These are phyloP conservation scores for Microbotryum silenes-acaulis DNA, from an alignment of 1,284 basidiomycete species.

Conservation along the genomic window DNA sequence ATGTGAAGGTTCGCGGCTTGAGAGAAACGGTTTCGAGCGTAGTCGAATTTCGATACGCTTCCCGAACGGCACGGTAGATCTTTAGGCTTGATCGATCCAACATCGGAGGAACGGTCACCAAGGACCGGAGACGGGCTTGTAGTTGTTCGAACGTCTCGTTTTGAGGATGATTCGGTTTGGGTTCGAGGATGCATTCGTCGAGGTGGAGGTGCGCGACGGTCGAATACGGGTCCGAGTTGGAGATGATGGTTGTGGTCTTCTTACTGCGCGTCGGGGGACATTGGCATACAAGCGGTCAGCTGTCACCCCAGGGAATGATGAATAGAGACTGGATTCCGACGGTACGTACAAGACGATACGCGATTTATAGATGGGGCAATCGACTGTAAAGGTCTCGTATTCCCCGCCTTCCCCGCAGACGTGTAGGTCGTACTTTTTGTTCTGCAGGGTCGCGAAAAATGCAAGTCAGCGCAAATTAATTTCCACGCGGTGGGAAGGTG, in stretches of 20 bases:
- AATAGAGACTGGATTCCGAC: no score
- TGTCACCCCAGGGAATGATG: no score
- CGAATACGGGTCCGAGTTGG: constrained; percentile 31
- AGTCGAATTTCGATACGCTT: neutral
- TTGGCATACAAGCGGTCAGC: no score
- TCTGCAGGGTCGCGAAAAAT: constrained; percentile 45
- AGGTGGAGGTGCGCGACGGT: constrained; percentile 79
- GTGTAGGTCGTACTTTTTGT: constrained; percentile 77
- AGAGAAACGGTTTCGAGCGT: no score
- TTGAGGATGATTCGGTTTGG: constrained; percentile 19
- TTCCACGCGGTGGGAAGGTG: neutral
- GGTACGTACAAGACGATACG: constrained; percentile 60
- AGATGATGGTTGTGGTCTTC: constrained; percentile 13
- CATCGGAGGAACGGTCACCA: neutral
- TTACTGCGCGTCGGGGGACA: constrained; percentile 2
- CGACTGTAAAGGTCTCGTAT: constrained; percentile 89
- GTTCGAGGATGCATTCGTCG: constrained; percentile 55
- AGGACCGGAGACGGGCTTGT: neutral
- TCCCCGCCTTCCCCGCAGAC: constrained; percentile 97
- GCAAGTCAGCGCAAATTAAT: no score
- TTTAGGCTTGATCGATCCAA: neutral
- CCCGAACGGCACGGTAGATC: neutral
- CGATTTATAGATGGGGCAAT: constrained; percentile 79
- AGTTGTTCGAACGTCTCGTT: constrained; percentile 10
- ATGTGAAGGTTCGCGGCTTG: no score